These are phyloP conservation scores for Pilasporangium apinafurcum DNA, from an alignment of 352 stramenopile genomes.

Conservation along the genomic window DNA sequence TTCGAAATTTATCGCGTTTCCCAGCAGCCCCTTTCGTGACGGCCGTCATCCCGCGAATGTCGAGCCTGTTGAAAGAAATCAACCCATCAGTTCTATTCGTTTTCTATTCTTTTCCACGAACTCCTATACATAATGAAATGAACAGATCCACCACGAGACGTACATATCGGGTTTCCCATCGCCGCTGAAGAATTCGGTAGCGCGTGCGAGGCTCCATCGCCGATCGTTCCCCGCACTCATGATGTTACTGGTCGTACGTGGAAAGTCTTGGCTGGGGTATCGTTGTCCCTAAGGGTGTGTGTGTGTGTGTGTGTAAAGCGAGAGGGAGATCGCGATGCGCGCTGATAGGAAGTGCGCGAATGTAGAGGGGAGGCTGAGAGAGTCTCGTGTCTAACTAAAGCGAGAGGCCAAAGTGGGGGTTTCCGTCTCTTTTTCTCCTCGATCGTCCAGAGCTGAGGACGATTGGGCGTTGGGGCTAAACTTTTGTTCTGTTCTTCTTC, in stretches of 20 bases:
- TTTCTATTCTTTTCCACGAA: not conserved
- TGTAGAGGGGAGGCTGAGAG: not conserved
- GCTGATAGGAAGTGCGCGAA: too few relatives aligned
- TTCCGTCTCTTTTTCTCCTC: not conserved
- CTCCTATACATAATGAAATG: not conserved
- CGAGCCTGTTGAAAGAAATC: constrained; percentile 33
- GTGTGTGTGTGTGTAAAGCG: not conserved
- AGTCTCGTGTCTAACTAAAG: not conserved
- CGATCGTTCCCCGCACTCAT: constrained; percentile 63
- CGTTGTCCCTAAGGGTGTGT: not conserved
- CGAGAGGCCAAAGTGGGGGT: not conserved
- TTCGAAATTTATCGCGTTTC: constrained; percentile 86
- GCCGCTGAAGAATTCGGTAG: constrained; percentile 85
- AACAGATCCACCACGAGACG: not conserved
- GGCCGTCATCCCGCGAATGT: constrained; percentile 84
- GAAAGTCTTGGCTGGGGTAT: too few relatives aligned
- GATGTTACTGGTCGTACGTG: too few relatives aligned
- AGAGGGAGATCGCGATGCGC: too few relatives aligned
- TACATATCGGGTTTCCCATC: constrained; percentile 87
- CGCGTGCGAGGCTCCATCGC: constrained; percentile 80
- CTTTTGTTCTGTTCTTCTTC: not conserved
- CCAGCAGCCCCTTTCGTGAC: constrained; percentile 79
- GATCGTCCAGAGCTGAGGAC: not conserved
- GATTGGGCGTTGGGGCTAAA: not conserved
- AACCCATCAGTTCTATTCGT: not conserved